phyloP scores from a whole-genome alignment of 768 basidiomycete species.

The Hericium erinaceus region DNA sequence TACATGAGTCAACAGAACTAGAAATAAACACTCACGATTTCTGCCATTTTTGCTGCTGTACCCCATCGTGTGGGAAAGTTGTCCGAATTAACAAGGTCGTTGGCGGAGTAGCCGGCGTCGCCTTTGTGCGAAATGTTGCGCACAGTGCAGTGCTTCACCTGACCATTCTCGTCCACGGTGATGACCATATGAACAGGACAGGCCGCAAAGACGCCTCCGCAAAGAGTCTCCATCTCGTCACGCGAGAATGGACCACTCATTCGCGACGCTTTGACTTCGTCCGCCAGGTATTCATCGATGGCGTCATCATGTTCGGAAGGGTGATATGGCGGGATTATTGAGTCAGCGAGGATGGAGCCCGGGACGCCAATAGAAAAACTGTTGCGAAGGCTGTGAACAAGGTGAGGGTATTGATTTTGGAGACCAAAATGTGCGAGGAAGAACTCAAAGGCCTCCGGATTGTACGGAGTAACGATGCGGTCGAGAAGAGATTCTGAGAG shows the following conservation, averaged over 20 bases:
- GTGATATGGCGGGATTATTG: neutral
- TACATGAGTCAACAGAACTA: too few species aligned
- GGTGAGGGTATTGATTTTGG: neutral
- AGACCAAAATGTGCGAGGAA: neutral
- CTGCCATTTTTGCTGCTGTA: too few species aligned
- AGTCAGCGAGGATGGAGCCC: neutral
- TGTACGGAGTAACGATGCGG: neutral
- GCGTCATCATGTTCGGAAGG: neutral
- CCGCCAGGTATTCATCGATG: neutral
- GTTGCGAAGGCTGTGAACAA: neutral
- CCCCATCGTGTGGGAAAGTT: too few species aligned
- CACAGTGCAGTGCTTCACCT: neutral
- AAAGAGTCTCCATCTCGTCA: neutral
- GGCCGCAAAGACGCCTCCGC: neutral
- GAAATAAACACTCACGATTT: too few species aligned
- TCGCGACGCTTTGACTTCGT: neutral
- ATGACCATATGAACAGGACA: neutral
- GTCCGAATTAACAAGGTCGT: neutral
- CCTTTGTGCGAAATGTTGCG: neutral
- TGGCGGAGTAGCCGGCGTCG: neutral
- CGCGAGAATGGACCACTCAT: neutral
- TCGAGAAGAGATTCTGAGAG: neutral
- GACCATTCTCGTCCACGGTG: neutral
- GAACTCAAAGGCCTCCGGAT: neutral
- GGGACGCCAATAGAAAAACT: neutral